A percentile compares a stretch with the other conserved stretches of the same genome.
These are phyloP conservation scores for Chamaecyparis obtusa DNA, from an alignment of 75 land plant genomes.

Conservation along the genomic window DNA sequence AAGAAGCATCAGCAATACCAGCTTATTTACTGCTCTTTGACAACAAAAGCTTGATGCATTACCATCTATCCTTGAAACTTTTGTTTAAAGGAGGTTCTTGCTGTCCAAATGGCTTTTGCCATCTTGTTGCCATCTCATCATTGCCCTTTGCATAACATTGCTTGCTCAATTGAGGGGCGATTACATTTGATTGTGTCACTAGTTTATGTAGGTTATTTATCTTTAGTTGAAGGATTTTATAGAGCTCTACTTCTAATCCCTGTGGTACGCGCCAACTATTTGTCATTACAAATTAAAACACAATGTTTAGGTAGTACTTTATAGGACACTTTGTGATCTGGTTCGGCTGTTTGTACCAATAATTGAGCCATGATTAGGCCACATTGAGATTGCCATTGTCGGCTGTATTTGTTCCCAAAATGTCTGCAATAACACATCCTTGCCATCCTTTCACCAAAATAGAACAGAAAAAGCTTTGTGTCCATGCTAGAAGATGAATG, in stretches of 20 bases:
- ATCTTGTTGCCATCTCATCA: background rate
- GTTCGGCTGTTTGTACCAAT: background rate
- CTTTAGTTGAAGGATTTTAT: background rate
- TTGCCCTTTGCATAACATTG: background rate
- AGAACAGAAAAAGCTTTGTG: background rate
- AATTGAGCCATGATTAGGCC: background rate
- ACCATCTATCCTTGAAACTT: background rate
- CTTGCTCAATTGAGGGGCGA: background rate
- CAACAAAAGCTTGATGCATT: background rate
- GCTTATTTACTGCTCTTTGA: background rate
- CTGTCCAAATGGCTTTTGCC: background rate
- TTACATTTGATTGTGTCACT: background rate
- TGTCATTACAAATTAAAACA: background rate
- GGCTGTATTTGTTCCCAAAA: background rate
- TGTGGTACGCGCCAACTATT: background rate
- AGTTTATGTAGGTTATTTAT: background rate
- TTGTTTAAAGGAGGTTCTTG: background rate
- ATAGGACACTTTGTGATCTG: background rate
- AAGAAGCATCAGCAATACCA: background rate
- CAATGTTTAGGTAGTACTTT: background rate
- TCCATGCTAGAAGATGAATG: background rate
- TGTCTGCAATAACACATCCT: background rate
- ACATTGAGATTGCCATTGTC: background rate
- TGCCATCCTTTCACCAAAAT: background rate
- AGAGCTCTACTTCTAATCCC: background rate